Evolutionary conservation across 2,329 filamentous ascomycete species (phyloP), one percentile per base, ranked within the genome.

Genomic region (Talaromyces sp.): DNA sequence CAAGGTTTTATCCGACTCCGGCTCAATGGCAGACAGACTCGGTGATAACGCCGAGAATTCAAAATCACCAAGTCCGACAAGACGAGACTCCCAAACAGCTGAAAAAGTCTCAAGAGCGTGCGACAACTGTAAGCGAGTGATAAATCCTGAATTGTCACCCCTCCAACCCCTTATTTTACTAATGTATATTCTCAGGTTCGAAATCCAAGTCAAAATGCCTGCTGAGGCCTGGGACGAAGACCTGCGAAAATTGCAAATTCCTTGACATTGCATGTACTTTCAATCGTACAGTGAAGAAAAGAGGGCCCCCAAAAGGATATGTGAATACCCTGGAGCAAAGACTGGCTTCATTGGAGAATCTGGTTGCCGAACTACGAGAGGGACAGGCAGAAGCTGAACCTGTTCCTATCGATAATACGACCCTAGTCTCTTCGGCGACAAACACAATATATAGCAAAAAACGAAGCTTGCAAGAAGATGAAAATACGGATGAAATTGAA

Each of bases 101-200:
- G 64, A 66, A n/a, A 66, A 66, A n/a, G 64, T 66, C 22, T 50
- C 64, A 39, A 63, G 64, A 39, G 64, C 64, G 19, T 66, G 64
- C 11, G 64, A 66, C 31, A 66, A 66, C 31, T 66, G 64, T 66
- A 47, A 56, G 64, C 52, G n/a, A 33, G 13, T 7, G 3, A 31
- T 31, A 1, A 14, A 14, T 3, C 16, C 7, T n/a, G 5, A 13
- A n/a, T 1, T 3, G 2, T 14, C 16, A 6, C 13, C 4, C 3
- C 2, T 41, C 39, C 2, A 16, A 41, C 5, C 1, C 2, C 14
- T 16, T 41, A 5, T n/a, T 41, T 41, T 41, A 27, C 19, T 49
- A 22, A 52, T 52, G 1, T 27, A 31, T 33, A 3, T 33, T 16
- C 3, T 16, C 33, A 66, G 64, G 64, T 27, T 66, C 64, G 5